Conservation (phyloP, 805 yeast genomes). For the Starmerella davenportii region DNA sequence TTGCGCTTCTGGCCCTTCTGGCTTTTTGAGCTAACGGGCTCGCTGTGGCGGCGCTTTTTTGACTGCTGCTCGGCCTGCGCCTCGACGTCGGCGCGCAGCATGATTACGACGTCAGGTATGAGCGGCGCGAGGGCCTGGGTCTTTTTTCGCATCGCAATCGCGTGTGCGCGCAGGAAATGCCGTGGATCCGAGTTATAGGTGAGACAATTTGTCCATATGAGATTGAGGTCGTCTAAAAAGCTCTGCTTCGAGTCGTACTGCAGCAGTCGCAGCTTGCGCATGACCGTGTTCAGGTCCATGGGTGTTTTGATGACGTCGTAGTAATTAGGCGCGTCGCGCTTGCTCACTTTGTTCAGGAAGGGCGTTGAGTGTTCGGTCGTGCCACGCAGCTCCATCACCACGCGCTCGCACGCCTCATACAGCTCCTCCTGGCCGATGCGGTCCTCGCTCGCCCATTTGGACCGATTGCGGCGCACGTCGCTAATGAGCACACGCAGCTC, state of each 20-base stretch:
- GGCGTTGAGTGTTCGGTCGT: conserved; percentile 95
- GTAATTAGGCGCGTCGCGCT: conserved; percentile 95
- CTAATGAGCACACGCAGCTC: conserved; percentile 70
- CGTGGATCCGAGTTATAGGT: conserved; percentile 88
- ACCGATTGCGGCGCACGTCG: conserved; percentile 87
- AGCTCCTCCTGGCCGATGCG: conserved; percentile 93
- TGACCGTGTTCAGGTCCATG: conserved; percentile 89
- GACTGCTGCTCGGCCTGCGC: conserved; percentile 23
- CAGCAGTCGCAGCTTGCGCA: conserved; percentile 68
- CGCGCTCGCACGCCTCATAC: conserved; percentile 94
- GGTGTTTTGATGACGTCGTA: conserved; percentile 78
- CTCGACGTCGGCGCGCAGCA: conserved; percentile 31
- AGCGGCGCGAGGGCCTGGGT: conserved; percentile 57
- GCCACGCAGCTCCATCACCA: conserved; percentile 71
- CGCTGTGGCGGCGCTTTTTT: conserved; percentile 3
- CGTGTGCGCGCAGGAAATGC: conserved; percentile 79
- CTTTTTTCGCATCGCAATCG: conserved; percentile 88
- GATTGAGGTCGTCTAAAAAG: conserved; percentile 86
- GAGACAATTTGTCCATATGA: conserved; percentile 89
- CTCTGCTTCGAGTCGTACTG: conserved; percentile 72
- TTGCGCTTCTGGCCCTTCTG: conserved; percentile 11
- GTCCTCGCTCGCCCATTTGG: conserved; percentile 96
- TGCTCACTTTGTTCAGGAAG: conserved; percentile 85
- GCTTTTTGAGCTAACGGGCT: not conserved
- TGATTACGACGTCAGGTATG: conserved; percentile 73